Evolutionary conservation across 495 filamentous ascomycete genomes (phyloP), one percentile per base, ranked within the genome.

Genomic region (Xylaria acuta): DNA sequence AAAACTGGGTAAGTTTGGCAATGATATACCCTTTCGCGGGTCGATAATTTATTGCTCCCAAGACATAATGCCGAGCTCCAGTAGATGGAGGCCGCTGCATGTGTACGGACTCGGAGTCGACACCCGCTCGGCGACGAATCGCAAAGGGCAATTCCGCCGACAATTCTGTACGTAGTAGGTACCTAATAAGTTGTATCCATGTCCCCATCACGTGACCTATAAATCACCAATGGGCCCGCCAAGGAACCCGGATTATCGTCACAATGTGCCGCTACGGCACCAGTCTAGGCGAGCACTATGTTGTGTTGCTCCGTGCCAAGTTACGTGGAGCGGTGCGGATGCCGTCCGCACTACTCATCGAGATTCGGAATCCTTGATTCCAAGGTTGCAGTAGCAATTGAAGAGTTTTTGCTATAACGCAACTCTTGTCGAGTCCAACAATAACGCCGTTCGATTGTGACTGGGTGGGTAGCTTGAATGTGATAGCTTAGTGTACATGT

Each of bases 321-420:
- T 60, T 30, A 20, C 53, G 18, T 38, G n/a, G 20, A 60, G 56
- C 25, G n/a, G 22, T 65, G 63, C 63, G 63, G 63, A 65, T 11
- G 41, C 11, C 41, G 18, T 65, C 63, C 63, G 63, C 63, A 49
- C 12, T 32, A 14, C 62, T 47, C 40, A 7, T 32, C 9, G 11
- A 53, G 30, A 53, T 18, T 27, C 45, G 60, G 38, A 25, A 43
- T 12, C 20, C 11, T 43, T 43, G 11, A 30, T 64, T 27, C 38
- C n/a, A 60, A 38, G 32, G 34, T 38, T 38, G 58, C 34, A 36
- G 6, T 40, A 36, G 18, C 20, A 38, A 12, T 25, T 3, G 3
- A n/a, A 60, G 25, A 36, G 5, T 60, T 22, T n/a, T 60, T 38
- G 34, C 20, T 7, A 38, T 60, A 9, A 38, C 32, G 32, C 32